phyloP scores from a whole-genome alignment of 257 asterid genomes.

The Solanum piurae region DNA sequence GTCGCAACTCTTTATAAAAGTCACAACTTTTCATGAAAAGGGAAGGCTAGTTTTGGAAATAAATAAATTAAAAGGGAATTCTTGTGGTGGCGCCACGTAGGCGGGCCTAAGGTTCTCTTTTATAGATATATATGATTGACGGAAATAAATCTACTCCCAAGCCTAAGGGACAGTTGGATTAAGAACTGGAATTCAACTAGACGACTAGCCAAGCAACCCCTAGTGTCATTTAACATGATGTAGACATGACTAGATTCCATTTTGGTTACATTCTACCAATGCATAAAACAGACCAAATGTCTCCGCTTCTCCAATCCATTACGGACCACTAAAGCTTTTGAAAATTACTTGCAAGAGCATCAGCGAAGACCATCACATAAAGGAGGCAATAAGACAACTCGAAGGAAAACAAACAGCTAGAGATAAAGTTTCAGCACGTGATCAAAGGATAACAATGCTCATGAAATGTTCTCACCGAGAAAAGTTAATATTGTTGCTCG shows the following conservation, averaged over 20 bases:
- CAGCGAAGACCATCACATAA: background rate
- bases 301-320: background rate
- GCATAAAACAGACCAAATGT: background rate
- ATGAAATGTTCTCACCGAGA: background rate
- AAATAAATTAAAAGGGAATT: too few relatives aligned
- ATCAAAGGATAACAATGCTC: background rate
- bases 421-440: background rate
- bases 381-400: background rate
- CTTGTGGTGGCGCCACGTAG: too few relatives aligned
- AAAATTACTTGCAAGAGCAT: background rate
- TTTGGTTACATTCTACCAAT: background rate
- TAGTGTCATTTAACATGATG: background rate
- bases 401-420: background rate
- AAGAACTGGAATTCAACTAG: background rate
- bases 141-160: background rate
- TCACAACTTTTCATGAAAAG: too few relatives aligned
- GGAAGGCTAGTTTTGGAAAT: too few relatives aligned
- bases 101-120: too few relatives aligned
- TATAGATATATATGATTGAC: too few relatives aligned
- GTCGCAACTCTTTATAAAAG: too few relatives aligned
- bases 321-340: background rate
- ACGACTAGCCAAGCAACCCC: background rate
- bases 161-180: background rate
- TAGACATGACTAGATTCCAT: background rate
- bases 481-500: background rate